Conservation (phyloP, 192 early-diverging fungal species). For the Backusella westeae region DNA sequence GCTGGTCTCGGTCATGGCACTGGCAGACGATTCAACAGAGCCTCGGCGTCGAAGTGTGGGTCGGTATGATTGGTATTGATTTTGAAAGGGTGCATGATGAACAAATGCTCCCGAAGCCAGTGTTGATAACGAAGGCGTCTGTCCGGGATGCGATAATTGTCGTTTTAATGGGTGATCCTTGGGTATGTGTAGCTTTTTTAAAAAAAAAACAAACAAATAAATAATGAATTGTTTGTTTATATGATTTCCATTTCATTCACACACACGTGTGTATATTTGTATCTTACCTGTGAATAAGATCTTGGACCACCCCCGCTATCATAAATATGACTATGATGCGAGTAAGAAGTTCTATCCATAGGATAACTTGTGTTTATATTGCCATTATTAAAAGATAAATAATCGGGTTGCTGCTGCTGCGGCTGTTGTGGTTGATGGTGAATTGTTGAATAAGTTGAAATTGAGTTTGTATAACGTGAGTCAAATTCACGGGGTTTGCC, state of each 20-base stretch:
- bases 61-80: neutral
- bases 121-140: neutral
- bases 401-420: neutral
- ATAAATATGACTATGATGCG: slow-evolving; percentile 6
- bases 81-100: neutral
- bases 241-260: neutral
- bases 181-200: neutral
- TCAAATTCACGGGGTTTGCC: slow-evolving; percentile 10
- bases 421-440: neutral
- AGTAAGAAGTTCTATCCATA: neutral
- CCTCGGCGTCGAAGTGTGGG: slow-evolving; percentile 24
- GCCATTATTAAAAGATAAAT: neutral
- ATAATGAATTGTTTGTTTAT: neutral
- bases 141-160: slow-evolving; percentile 3
- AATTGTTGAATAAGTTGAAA: neutral
- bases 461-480: slow-evolving; percentile 1
- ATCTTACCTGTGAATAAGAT: slow-evolving; percentile 7
- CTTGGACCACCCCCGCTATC: neutral
- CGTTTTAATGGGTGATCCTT: slow-evolving; percentile 10
- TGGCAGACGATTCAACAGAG: slow-evolving; percentile 26
- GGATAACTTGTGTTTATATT: neutral
- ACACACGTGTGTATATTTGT: slow-evolving; percentile 3
- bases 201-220: neutral
- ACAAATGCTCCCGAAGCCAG: neutral
- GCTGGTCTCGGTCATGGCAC: slow-evolving; percentile 17